Percentiles rank a stretch among this genome's conserved stretches.
These are phyloP conservation scores for Entomortierella lignicola DNA, from an alignment of 192 early-diverging fungal species.

Conservation along the genomic window DNA sequence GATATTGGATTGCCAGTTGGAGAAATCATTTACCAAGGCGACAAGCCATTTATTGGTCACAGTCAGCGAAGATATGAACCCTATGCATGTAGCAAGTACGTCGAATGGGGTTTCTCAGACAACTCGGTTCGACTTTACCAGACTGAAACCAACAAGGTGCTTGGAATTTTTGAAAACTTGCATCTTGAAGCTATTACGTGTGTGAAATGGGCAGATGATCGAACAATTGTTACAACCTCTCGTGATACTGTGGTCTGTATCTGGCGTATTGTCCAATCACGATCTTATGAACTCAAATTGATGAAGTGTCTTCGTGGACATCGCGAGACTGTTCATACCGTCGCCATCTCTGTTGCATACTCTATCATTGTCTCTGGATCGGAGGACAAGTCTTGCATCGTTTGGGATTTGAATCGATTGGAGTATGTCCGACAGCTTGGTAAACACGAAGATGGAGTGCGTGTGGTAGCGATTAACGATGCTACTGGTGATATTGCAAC, in stretches of 20 bases:
- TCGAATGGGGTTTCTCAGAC: constrained; percentile 76
- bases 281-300: constrained; percentile 62
- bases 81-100: constrained; percentile 62
- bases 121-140: constrained; percentile 66
- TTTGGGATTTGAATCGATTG: constrained; percentile 75
- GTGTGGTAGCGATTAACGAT: constrained; percentile 66
- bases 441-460: constrained; percentile 64
- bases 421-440: constrained; percentile 69
- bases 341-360: constrained; percentile 66
- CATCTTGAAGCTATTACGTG: constrained; percentile 69
- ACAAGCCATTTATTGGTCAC: constrained; percentile 54
- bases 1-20: constrained; percentile 65
- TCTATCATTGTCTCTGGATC: constrained; percentile 71
- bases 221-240: constrained; percentile 65
- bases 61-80: constrained; percentile 55
- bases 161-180: constrained; percentile 70
- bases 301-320: constrained; percentile 70
- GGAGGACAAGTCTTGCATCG: constrained; percentile 69
- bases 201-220: constrained; percentile 68
- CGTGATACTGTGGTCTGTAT: constrained; percentile 66
- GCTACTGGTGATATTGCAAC: constrained; percentile 75
- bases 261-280: constrained; percentile 63
- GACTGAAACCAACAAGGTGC: constrained; percentile 62
- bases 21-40: constrained; percentile 60
- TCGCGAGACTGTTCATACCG: constrained; percentile 59